A percentile compares a stretch with the other conserved stretches of the same genome.
These are phyloP conservation scores for Fraxinus greggii DNA, from an alignment of 305 asterid species.

Conservation along the genomic window DNA sequence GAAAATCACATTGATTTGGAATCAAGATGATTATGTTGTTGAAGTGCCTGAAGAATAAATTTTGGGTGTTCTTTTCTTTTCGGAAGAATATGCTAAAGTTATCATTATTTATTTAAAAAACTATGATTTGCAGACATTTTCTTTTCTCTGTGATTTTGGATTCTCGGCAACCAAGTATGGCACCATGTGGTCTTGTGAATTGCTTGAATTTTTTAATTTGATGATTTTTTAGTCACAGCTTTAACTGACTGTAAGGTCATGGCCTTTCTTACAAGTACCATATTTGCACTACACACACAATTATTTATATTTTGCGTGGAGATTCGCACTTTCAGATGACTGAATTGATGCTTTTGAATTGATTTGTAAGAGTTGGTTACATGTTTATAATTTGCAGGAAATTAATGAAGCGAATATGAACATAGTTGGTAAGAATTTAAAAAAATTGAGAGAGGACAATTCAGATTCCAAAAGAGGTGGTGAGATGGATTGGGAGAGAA, in stretches of 20 bases:
- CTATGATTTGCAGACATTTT: neutral
- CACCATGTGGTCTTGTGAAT: slow-evolving; percentile 14
- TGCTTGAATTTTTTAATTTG: slow-evolving; percentile 10
- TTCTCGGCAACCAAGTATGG: slow-evolving; percentile 20
- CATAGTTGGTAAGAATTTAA: slow-evolving; percentile 26
- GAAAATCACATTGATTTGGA: neutral
- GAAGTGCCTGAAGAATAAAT: neutral
- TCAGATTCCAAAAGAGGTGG: slow-evolving; percentile 36
- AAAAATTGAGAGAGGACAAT: slow-evolving; percentile 31
- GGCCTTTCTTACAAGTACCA: slow-evolving; percentile 28
- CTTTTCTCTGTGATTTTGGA: neutral
- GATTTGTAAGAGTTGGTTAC: slow-evolving; percentile 78
- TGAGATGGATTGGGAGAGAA: slow-evolving; percentile 34
- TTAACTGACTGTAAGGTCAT: slow-evolving; percentile 23
- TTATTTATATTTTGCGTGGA: slow-evolving; percentile 41
- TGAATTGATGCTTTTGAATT: slow-evolving; percentile 72
- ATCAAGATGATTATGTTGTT: neutral
- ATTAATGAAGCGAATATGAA: slow-evolving; percentile 29
- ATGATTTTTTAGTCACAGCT: slow-evolving; percentile 21
- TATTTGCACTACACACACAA: slow-evolving; percentile 43
- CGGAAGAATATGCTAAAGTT: neutral
- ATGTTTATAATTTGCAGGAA: slow-evolving; percentile 50
- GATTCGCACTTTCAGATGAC: slow-evolving; percentile 64
- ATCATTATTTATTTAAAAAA: neutral
- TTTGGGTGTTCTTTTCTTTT: neutral